These are phyloP conservation scores for Blastobotrys elegans DNA, from an alignment of 1,139 yeast genomes.

Conservation along the genomic window DNA sequence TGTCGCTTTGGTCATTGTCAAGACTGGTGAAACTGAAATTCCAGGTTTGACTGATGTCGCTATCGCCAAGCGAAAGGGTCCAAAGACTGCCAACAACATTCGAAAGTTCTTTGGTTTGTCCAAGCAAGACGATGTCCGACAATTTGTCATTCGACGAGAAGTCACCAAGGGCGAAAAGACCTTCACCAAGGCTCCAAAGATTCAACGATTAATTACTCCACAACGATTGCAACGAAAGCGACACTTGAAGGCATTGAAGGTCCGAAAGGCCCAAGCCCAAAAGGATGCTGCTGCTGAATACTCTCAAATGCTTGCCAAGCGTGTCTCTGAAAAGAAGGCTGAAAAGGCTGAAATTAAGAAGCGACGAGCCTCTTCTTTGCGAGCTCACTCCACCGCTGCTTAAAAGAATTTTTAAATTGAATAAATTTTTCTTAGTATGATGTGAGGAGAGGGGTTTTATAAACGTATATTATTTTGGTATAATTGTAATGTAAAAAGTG, in stretches of 20 bases:
- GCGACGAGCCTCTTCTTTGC: constrained; percentile 99
- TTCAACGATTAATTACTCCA: constrained; percentile 99
- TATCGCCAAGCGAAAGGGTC: constrained; percentile 98
- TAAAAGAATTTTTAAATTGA: constrained; percentile 8
- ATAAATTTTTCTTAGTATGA: too few relatives aligned
- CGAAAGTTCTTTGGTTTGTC: constrained; percentile 98
- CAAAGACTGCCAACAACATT: constrained; percentile 99
- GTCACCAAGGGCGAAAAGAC: constrained; percentile 97
- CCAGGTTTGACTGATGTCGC: constrained; percentile 93
- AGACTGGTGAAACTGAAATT: constrained; percentile 95
- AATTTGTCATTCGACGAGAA: constrained; percentile 98
- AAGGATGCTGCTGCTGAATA: constrained; percentile 99
- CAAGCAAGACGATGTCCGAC: constrained; percentile 93
- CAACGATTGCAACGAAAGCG: constrained; percentile 99
- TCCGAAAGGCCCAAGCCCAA: constrained; percentile 96
- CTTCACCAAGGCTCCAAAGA: constrained; percentile 99
- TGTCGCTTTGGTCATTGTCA: constrained; percentile 85
- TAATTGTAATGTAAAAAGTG: background rate
- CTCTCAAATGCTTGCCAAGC: constrained; percentile 97
- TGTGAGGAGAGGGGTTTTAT: too few relatives aligned
- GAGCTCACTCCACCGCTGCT: constrained; percentile 37
- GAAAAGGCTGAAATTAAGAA: constrained; percentile 96
- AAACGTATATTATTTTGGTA: background rate
- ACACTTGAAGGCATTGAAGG: constrained; percentile 89
- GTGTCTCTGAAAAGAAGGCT: constrained; percentile 96